Base-by-base conservation (phyloP, 371 early-diverging fungal genomes). In the Mucor irregularis region DNA sequence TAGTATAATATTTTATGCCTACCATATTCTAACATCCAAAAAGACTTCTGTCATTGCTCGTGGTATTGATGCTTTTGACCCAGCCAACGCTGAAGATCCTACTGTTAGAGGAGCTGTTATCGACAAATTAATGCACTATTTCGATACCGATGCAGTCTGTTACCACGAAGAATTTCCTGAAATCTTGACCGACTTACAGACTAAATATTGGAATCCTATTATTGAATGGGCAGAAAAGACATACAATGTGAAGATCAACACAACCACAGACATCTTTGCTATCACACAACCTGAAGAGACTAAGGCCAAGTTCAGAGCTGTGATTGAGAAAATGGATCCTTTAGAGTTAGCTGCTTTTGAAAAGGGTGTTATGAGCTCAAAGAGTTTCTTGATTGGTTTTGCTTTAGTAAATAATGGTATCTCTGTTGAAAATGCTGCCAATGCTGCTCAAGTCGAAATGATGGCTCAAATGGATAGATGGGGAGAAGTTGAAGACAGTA, bases 401-500 rank as follows among this genome's bases (percentile, higher is more conserved):
- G 93, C 92, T 17, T 69, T 97, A 17, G 80, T 92, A 16, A 82
- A 92, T 64, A 68, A 86, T 30, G 83, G 67, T 10, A 58, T 95
- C 33, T 69, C 85, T 0, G 95, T 88, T 0, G 91, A 95, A 63
- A 72, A 86, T 29, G 96, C 93, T 8, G 87, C 88, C 25, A 61
- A 64, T 50, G 95, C 94, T 2, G 87, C 95, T 1, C 87, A 89
- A 49, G 85, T 95, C 9, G 98, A 97, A 74, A 85, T 92, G 25
- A 72, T 80, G 51, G 80, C 90, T 22, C 98, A 97, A 76, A 93
- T 91, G 37, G 82, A 84, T 28, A 81, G 84, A 40, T 97, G 96
- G 96, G 98, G 98, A 49, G 88, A 91, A 70, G 92, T 97, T 4
- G 95, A 95, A 78, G 94, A 94, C 66, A 89, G 88, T 78, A 66